These are phyloP conservation scores for Chenopodium album DNA, from an alignment of 148 eudicot genomes.

Conservation along the genomic window DNA sequence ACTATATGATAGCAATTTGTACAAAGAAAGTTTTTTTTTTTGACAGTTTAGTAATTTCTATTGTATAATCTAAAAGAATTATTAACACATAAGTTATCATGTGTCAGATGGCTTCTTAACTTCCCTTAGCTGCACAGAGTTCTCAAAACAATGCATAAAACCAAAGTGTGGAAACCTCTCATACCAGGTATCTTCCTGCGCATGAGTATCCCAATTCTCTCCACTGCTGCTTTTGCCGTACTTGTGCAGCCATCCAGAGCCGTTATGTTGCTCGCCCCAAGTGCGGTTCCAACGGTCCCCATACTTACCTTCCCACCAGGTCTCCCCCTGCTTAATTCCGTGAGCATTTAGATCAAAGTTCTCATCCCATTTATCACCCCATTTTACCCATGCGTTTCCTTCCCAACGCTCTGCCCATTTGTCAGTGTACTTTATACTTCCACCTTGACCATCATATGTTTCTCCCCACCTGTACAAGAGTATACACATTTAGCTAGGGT, in stretches of 20 bases:
- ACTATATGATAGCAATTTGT: not conserved
- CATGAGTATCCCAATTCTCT: conserved; percentile 95
- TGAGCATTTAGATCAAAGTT: conserved; percentile 53
- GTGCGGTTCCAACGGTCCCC: conserved; percentile 90
- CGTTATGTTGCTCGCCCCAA: conserved; percentile 92
- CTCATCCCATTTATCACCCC: conserved; percentile 99
- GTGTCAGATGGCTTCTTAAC: conserved; percentile 61
- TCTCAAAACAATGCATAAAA: conserved; percentile 72
- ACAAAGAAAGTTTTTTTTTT: not conserved
- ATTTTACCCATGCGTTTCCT: conserved; percentile 82
- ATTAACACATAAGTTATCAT: conserved; percentile 4
- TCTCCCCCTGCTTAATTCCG: conserved; percentile 90
- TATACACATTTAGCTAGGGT: not conserved
- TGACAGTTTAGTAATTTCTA: not conserved
- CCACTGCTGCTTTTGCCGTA: conserved; percentile 86
- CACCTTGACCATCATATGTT: conserved; percentile 76
- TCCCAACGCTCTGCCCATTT: conserved; percentile 94
- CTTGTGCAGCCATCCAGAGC: conserved; percentile 93
- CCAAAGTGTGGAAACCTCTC: conserved; percentile 81
- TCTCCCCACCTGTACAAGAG: conserved; percentile 84
- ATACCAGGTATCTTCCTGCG: conserved; percentile 78
- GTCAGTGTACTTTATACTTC: conserved; percentile 85
- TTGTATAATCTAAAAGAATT: not conserved
- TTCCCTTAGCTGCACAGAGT: conserved; percentile 71
- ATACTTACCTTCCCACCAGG: conserved; percentile 87